These are phyloP conservation scores for Stramenopiles sp. DNA, from an alignment of 352 stramenopile species.

Conservation along the genomic window DNA sequence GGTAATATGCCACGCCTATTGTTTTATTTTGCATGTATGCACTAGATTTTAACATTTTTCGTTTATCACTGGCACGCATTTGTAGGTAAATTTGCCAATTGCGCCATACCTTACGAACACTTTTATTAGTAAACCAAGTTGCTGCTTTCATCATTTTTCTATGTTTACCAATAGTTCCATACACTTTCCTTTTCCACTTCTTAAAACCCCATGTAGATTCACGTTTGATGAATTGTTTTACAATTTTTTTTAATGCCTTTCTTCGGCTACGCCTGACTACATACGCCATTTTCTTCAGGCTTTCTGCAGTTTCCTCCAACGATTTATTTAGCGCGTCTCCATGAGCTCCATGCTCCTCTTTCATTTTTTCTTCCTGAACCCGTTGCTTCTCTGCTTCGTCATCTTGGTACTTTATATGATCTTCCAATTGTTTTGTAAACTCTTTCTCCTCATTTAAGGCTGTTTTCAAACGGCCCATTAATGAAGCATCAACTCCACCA, in stretches of 20 bases:
- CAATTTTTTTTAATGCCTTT: background rate
- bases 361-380: background rate
- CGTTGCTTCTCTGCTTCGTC: background rate
- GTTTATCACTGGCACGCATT: background rate
- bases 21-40: slow-evolving; percentile 5
- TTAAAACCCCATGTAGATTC: slow-evolving; percentile 1
- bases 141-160: slow-evolving; percentile 6
- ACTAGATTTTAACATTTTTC: slow-evolving; percentile 3
- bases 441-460: slow-evolving; percentile 5
- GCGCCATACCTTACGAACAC: background rate
- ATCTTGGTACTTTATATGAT: background rate
- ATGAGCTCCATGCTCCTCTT: background rate
- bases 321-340: background rate
- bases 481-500: background rate
- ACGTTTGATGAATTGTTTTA: background rate
- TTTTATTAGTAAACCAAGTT: slow-evolving; percentile 5
- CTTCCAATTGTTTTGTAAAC: background rate
- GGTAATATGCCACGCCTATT: background rate
- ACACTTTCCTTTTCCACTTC: background rate
- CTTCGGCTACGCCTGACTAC: background rate
- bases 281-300: background rate
- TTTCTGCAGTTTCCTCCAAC: background rate
- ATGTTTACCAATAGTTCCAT: background rate
- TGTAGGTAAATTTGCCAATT: background rate
- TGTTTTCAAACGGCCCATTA: background rate